Evolutionary conservation across 805 yeast genomes (phyloP), one percentile per base, ranked within the genome.

Genomic region (Wickerhamomyces sydowiorum): DNA sequence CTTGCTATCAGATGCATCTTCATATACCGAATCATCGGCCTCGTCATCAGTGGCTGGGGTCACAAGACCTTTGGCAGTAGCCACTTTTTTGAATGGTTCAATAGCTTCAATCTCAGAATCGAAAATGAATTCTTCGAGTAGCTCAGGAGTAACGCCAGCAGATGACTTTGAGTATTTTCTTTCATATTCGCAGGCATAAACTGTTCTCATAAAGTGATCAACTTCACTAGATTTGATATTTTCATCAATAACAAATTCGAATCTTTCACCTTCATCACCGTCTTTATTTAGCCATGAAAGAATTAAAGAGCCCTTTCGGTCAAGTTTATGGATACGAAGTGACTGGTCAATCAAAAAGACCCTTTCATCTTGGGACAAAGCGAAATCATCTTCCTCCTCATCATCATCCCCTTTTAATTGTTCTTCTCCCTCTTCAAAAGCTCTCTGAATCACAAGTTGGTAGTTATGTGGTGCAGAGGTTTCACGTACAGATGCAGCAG

Each of bases 241-340:
- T 36, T 70, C 70, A 44, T 78, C 84, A 37, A 86, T 73, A 18
- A 82, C 35, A 12, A 32, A 90, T 61, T 89, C 95, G 61, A 83
- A 88, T 48, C 70, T 65, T 55, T 90, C 97, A 20, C 88, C 96
- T 5, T 72, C 70, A 53, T 90, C 96, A n/a, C 96, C 96, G 35
- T 79, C 80, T 29, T 78, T 57, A 59, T 93, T 96, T 13, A 66
- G 70, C 98, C 98, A 91, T 0, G 82, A 69, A 22, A 91, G 73
- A 2, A 81, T 78, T 31, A 70, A 64, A 4, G 73, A 65, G 1
- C 82, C 85, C 29, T 77, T 75, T 32, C 67, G 61, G 40, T 74
- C 73, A 43, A 74, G 68, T 43, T 75, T 70, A 44, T 77, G 70
- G 38, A 90, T 67, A 31, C 72, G 65, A 42, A 91, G 65, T 3